phyloP scores from a whole-genome alignment of 192 early-diverging fungal genomes.

The Piromyces sp. region DNA sequence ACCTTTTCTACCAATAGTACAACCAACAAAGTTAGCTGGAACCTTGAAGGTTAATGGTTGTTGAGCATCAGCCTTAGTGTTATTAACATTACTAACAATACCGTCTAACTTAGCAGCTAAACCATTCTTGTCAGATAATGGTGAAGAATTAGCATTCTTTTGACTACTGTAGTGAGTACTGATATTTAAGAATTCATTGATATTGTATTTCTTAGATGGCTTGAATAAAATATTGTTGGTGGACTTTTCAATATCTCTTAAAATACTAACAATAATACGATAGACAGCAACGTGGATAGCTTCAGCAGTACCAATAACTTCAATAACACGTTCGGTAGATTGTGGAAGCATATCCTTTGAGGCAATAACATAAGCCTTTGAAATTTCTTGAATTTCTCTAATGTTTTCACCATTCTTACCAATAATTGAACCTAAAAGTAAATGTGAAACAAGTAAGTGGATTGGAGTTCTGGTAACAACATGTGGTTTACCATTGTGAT shows the following conservation, averaged over 20 bases:
- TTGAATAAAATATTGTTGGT: neutral
- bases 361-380: constrained; percentile 69
- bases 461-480: constrained; percentile 9
- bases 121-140: neutral
- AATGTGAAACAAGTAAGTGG: constrained; percentile 77
- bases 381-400: constrained; percentile 84
- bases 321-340: constrained; percentile 81
- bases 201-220: neutral
- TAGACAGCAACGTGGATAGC: constrained; percentile 26
- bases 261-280: neutral
- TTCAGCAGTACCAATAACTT: constrained; percentile 67
- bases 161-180: neutral
- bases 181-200: neutral
- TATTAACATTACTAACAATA: neutral
- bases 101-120: neutral
- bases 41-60: neutral
- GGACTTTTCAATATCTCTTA: neutral
- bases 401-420: constrained; percentile 85
- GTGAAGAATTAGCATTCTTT: neutral
- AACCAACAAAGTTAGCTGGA: neutral
- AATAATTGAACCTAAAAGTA: constrained; percentile 81
- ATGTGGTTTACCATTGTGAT: neutral
- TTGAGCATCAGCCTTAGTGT: neutral
- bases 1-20: constrained; percentile 71
- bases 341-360: constrained; percentile 83